Base-by-base conservation (phyloP, 2,329 filamentous ascomycete species). In the Arachnopeziza araneosa region DNA sequence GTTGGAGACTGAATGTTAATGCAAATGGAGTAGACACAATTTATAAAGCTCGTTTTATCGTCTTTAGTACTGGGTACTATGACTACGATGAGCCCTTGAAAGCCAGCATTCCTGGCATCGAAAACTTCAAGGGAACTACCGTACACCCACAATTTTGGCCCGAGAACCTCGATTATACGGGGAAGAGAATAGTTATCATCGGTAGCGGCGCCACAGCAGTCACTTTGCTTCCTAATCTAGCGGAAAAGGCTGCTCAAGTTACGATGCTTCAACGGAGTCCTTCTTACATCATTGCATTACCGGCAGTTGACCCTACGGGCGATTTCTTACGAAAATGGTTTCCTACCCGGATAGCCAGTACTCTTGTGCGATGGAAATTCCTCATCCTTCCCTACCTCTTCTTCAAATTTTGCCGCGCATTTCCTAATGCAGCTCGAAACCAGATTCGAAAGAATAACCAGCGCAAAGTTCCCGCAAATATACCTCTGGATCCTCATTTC, bases 261-360 rank as follows among this genome's bases (percentile, higher is more conserved):
- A 93, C 89, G 1, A 91, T 93, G 83, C 80, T 96, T 2, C 91
- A 96, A 75, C 84, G 91, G 59, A 91, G 86, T 52, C 91, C 91
- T 0, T 82, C 81, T 0, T 93, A 90, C 68, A 80, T 93, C 58
- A 66, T 88, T 52, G 76, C 81, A 17, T 44, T 64, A 2, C 68
- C n/a, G 66, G 84, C 1, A 23, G 60, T 64, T 8, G 65, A 68
- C 36, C 61, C 63, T 1, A 55, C 51, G 10, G 58, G 58, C 17
- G 56, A 61, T n/a, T 62, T 62, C 12, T 50, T 68, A 10, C 44
- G 61, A 3, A 64, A 50, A 49, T 60, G 61, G 22, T 68, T 87
- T n/a, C 82, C 83, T 1, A 56, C 71, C 8, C 75, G 76, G 65
- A 71, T 83, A 60, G 73, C 80, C 14, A 71, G 77, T 44, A 74